Evolutionary conservation across 768 basidiomycete genomes (phyloP).

Genomic region (Ramaria sp.): DNA sequence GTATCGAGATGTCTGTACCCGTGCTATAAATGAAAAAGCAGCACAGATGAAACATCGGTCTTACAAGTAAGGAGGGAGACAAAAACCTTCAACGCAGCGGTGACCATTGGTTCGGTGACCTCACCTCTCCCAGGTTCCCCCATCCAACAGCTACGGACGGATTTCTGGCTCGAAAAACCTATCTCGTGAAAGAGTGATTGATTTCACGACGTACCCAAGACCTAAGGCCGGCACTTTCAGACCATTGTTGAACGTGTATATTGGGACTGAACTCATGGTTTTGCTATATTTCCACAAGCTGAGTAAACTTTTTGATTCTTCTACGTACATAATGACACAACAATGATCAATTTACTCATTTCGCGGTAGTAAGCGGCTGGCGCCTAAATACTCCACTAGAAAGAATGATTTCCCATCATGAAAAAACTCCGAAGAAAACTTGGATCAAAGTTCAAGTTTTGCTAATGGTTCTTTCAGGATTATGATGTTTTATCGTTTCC

Average conservation of each 20-base stretch:
- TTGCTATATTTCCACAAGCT: no score
- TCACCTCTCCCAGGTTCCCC: background rate
- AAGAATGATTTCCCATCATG: no score
- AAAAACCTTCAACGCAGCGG: background rate
- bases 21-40: background rate
- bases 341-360: no score
- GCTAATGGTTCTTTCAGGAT: no score
- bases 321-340: no score
- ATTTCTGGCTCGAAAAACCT: background rate
- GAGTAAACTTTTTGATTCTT: no score
- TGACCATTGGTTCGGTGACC: background rate
- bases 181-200: background rate
- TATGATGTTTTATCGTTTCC: no score
- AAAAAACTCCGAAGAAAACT: no score
- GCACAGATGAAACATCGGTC: background rate
- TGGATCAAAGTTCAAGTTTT: no score
- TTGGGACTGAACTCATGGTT: background rate
- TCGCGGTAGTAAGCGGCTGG: no score
- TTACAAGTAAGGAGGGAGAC: background rate
- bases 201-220: background rate
- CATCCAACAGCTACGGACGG: background rate
- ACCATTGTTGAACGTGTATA: conserved; percentile 4
- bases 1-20: background rate
- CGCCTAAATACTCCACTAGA: no score
- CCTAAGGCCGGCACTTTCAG: background rate